A percentile compares a stretch with the other conserved stretches of the same genome.
phyloP scores from a whole-genome alignment of 2,329 filamentous ascomycete genomes.

The Sphaerulina musiva region DNA sequence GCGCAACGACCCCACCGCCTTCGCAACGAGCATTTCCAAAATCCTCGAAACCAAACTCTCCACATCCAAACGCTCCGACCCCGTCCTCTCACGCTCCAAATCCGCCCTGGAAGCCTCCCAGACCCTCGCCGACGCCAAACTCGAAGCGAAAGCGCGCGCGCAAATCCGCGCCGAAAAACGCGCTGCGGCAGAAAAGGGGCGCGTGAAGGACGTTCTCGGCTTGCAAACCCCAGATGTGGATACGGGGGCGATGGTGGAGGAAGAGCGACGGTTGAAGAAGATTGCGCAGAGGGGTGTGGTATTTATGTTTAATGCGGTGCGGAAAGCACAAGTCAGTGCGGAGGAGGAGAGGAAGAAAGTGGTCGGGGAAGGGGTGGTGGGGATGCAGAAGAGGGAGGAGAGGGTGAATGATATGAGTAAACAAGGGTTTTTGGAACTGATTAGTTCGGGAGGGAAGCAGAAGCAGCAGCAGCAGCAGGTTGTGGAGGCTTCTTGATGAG shows the following conservation, averaged over 20 bases:
- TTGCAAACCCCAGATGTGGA: conserved; percentile 46
- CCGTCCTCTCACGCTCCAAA: conserved; percentile 79
- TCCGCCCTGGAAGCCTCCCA: conserved; percentile 66
- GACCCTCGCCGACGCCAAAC: conserved; percentile 64
- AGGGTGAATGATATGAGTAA: conserved; percentile 94
- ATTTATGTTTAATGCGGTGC: conserved; percentile 91
- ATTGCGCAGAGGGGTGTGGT: conserved; percentile 90
- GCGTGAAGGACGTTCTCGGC: conserved; percentile 78
- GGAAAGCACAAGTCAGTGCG: conserved; percentile 84
- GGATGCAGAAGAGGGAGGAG: conserved; percentile 73
- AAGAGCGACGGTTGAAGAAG: conserved; percentile 75
- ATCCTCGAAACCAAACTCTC: conserved; percentile 87
- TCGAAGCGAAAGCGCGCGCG: conserved; percentile 74
- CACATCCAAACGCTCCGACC: conserved; percentile 72
- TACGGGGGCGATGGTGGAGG: conserved; percentile 53
- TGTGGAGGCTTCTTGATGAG: too few species aligned
- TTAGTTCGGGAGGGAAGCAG: conserved; percentile 52
- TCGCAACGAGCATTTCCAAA: conserved; percentile 87
- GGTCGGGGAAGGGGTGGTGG: conserved; percentile 67
- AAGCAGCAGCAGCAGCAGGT: conserved; percentile 27
- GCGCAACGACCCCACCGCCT: conserved; percentile 84
- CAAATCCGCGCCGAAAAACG: conserved; percentile 76
- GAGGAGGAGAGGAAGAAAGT: conserved; percentile 66
- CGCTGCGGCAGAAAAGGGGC: conserved; percentile 73
- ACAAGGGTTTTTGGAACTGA: conserved; percentile 90